phyloP scores from a whole-genome alignment of 805 yeast species.

The Phaffomyces thermotolerans region DNA sequence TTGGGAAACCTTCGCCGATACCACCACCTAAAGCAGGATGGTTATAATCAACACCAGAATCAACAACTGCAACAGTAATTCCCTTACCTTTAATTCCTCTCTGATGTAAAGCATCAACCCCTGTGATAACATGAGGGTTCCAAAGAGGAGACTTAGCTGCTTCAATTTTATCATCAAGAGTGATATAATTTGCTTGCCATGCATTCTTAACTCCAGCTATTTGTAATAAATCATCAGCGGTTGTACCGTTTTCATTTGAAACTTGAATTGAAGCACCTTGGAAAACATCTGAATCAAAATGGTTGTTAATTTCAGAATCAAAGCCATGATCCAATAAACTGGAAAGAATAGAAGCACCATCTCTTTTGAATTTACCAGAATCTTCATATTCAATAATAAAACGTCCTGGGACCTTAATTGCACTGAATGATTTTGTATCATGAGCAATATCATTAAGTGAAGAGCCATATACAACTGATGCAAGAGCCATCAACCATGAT shows the following conservation, averaged over 20 bases:
- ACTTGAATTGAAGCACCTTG: constrained; percentile 11
- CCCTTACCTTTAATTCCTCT: constrained; percentile 7
- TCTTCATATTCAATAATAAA: constrained; percentile 10
- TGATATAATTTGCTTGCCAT: constrained; percentile 9
- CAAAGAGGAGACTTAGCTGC: not conserved
- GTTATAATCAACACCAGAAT: constrained; percentile 7
- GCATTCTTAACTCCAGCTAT: constrained; percentile 7
- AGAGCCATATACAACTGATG: not conserved
- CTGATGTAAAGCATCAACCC: constrained; percentile 5
- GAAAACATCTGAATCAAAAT: constrained; percentile 9
- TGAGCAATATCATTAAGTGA: not conserved
- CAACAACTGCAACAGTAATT: constrained; percentile 6
- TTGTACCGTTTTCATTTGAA: constrained; percentile 2
- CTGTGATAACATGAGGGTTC: constrained; percentile 7
- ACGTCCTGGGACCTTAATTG: constrained; percentile 9
- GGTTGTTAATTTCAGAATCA: constrained; percentile 5
- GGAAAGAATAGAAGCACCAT: constrained; percentile 1
- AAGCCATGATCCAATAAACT: constrained; percentile 4
- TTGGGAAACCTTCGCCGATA: constrained; percentile 7
- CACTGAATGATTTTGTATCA: not conserved
- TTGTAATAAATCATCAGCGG: constrained; percentile 7
- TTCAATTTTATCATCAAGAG: constrained; percentile 2
- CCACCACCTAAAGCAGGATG: constrained; percentile 9
- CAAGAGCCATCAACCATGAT: not conserved
- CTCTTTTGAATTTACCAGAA: constrained; percentile 5